Percentiles rank a stretch among this genome's conserved stretches.
Evolutionary conservation across 2,329 filamentous ascomycete species (phyloP).

Genomic region (Ustulina deusta): DNA sequence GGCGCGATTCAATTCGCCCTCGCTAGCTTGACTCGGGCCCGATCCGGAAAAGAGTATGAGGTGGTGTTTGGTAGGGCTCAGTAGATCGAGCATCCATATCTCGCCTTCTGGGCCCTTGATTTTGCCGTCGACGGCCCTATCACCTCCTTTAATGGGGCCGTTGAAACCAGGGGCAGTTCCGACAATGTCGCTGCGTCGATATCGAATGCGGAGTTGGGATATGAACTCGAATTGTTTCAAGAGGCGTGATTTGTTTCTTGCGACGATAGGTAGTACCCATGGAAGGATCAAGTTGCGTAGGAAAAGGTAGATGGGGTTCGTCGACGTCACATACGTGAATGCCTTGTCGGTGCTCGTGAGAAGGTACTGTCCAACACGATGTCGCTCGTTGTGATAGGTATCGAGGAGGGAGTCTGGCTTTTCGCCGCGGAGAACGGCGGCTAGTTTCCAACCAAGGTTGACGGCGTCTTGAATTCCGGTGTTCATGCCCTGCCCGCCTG

Average conservation of each 20-base stretch:
- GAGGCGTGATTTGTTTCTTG: slow-evolving; percentile 41
- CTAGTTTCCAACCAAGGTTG: slow-evolving; percentile 64
- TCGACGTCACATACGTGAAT: slow-evolving; percentile 54
- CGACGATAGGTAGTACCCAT: slow-evolving; percentile 54
- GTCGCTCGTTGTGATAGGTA: slow-evolving; percentile 61
- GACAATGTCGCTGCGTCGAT: slow-evolving; percentile 53
- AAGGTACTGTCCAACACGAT: slow-evolving; percentile 59
- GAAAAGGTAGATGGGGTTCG: slow-evolving; percentile 51
- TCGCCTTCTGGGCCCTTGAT: slow-evolving; percentile 38
- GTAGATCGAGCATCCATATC: slow-evolving; percentile 43
- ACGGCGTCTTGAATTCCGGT: slow-evolving; percentile 63
- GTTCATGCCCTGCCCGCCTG: slow-evolving; percentile 69
- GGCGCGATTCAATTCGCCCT: slow-evolving; percentile 40
- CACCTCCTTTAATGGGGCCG: slow-evolving; percentile 58
- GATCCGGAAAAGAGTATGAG: slow-evolving; percentile 47
- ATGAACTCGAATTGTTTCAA: slow-evolving; percentile 50
- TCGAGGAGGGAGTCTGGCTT: slow-evolving; percentile 57
- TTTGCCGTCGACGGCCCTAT: slow-evolving; percentile 57
- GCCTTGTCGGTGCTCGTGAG: slow-evolving; percentile 55
- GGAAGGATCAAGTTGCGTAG: slow-evolving; percentile 56
- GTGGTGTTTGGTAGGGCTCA: slow-evolving; percentile 43
- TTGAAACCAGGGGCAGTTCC: slow-evolving; percentile 45
- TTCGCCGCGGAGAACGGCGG: slow-evolving; percentile 54
- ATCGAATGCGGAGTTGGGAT: slow-evolving; percentile 57
- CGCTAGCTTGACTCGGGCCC: slow-evolving; percentile 27